phyloP scores from a whole-genome alignment of 192 early-diverging fungal genomes.

The Linnemannia schmuckeri region DNA sequence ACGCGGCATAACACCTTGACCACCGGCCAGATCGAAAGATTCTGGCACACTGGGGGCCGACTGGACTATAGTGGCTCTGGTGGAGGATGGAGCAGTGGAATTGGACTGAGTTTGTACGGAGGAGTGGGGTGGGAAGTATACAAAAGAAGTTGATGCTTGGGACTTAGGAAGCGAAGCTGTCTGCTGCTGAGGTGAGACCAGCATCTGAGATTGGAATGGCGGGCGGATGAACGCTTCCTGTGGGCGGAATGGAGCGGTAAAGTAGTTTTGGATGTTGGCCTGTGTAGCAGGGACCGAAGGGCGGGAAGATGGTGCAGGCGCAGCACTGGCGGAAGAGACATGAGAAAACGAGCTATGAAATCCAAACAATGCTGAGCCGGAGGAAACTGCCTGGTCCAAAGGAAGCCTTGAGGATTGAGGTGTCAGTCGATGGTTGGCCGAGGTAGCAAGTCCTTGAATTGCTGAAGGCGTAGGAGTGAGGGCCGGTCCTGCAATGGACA shows the following conservation, averaged over 20 bases:
- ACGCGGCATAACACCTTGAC: background rate
- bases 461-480: background rate
- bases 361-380: background rate
- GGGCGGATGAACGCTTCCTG: background rate
- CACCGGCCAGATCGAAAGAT: background rate
- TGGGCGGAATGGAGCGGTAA: background rate
- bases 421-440: background rate
- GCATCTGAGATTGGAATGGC: background rate
- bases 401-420: background rate
- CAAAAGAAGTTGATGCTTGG: background rate
- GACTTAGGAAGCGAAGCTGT: background rate
- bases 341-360: background rate
- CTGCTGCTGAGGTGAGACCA: background rate
- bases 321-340: background rate
- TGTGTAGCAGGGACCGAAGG: background rate
- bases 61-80: too few relatives aligned
- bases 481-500: background rate
- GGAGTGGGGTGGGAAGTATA: too few relatives aligned
- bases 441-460: background rate
- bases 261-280: background rate
- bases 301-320: background rate
- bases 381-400: background rate
- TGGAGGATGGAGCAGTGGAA: background rate
- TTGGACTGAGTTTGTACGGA: background rate
- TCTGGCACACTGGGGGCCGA: background rate